These are phyloP conservation scores for Suillus subalutaceus DNA, from an alignment of 768 basidiomycete genomes.

Conservation along the genomic window DNA sequence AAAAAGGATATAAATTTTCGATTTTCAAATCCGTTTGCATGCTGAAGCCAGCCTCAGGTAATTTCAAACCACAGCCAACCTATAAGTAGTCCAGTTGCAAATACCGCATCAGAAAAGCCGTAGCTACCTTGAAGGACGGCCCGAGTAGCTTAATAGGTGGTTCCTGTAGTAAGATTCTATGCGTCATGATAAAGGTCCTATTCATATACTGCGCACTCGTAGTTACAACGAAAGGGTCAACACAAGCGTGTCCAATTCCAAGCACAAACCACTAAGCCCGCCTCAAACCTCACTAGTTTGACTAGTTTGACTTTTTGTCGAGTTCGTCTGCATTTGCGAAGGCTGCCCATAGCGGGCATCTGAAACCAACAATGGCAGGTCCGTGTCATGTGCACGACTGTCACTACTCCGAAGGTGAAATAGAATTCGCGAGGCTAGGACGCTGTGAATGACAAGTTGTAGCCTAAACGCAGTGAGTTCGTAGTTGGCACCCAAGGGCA, in stretches of 20 bases:
- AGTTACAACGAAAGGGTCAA: neutral
- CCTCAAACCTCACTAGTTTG: neutral
- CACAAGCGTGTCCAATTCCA: neutral
- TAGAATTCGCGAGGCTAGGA: conserved; percentile 31
- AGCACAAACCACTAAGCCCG: neutral
- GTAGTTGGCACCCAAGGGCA: too few relatives aligned
- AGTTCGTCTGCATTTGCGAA: neutral
- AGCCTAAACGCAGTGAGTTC: neutral
- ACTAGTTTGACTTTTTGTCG: neutral
- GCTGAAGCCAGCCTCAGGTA: too few relatives aligned
- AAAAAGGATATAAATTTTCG: too few relatives aligned
- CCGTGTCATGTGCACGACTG: neutral
- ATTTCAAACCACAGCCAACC: too few relatives aligned
- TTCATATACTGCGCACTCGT: neutral
- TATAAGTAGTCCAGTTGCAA: too few relatives aligned
- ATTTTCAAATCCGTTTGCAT: too few relatives aligned
- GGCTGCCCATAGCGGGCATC: neutral
- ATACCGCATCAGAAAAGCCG: too few relatives aligned
- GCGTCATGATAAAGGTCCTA: neutral
- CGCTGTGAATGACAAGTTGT: conserved; percentile 29
- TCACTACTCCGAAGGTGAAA: conserved; percentile 29
- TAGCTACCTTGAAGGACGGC: too few relatives aligned
- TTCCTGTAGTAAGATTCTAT: neutral
- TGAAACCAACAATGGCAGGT: neutral
- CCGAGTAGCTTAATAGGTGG: neutral